Conservation (phyloP, 1,284 basidiomycete species). For the Austroboletus novae-zelandiae region DNA sequence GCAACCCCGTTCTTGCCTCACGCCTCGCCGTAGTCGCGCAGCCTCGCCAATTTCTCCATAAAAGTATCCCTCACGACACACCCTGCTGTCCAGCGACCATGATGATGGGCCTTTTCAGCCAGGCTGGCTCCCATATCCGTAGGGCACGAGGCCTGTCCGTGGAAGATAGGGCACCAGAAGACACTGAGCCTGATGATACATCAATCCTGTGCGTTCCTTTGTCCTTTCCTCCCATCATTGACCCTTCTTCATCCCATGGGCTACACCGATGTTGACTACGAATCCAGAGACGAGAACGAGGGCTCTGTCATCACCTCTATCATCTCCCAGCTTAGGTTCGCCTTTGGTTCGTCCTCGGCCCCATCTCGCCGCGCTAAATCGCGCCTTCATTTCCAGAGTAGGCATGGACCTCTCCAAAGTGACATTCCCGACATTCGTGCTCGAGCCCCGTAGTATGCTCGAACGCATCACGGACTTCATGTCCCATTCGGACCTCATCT, state of each 20-base stretch:
- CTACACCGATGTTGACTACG: conserved; percentile 26
- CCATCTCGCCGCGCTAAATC: conserved; percentile 2
- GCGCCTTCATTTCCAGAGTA: conserved; percentile 47
- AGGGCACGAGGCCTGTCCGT: conserved; percentile 57
- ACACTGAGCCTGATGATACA: conserved; percentile 80
- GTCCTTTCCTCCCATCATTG: conserved; percentile 15
- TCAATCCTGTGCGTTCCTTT: conserved; percentile 67
- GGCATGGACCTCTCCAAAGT: conserved; percentile 97
- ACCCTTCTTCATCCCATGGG: conserved; percentile 28
- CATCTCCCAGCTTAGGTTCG: conserved; percentile 82
- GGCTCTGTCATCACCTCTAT: conserved; percentile 77
- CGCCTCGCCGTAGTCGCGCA: conserved; percentile 28
- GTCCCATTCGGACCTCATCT: conserved; percentile 97
- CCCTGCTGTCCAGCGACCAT: conserved; percentile 39
- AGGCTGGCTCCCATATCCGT: conserved; percentile 61
- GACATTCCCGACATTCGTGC: conserved; percentile 91
- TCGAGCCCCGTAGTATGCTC: conserved; percentile 91
- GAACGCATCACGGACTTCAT: conserved; percentile 99
- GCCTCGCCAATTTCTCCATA: conserved; percentile 1
- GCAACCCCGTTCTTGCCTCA: background rate
- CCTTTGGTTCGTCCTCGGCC: conserved; percentile 2
- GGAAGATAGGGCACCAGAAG: conserved; percentile 70
- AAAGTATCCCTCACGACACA: background rate
- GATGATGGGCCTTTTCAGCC: conserved; percentile 80
- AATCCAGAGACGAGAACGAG: conserved; percentile 69